phyloP scores from a whole-genome alignment of 176 grass and related monocot species.

The Secale cereale region DNA sequence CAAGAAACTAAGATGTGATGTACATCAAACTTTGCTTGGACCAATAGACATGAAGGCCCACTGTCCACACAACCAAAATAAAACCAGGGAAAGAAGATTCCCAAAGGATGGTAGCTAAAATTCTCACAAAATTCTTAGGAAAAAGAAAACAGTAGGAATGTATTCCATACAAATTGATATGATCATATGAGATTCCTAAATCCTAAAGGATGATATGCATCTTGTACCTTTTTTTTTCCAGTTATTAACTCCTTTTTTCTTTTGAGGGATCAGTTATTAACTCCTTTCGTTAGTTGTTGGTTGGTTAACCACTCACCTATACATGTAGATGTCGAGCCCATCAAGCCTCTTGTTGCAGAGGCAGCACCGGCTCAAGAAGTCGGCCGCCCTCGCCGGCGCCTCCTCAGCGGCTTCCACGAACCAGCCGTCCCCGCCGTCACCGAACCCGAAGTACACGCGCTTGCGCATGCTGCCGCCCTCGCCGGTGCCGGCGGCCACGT shows the following conservation, averaged over 20 bases:
- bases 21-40: neutral
- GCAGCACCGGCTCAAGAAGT: slow-evolving; percentile 57
- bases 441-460: slow-evolving; percentile 49
- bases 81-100: neutral
- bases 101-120: neutral
- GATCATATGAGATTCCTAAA: neutral
- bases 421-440: neutral
- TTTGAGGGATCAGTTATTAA: neutral
- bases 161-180: neutral
- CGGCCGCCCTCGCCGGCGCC: slow-evolving; percentile 21
- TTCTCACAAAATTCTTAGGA: neutral
- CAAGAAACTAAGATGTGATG: neutral
- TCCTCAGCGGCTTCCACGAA: slow-evolving; percentile 16
- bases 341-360: slow-evolving; percentile 55
- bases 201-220: neutral
- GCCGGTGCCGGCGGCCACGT: slow-evolving; percentile 26
- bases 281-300: neutral
- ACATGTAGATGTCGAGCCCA: slow-evolving; percentile 66
- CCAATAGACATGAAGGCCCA: neutral
- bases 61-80: neutral
- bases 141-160: neutral
- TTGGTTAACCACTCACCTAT: slow-evolving; percentile 33
- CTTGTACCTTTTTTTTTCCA: neutral
- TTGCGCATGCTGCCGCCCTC: slow-evolving; percentile 32
- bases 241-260: neutral